Conservation (phyloP, 2,329 filamentous ascomycete genomes). For the Phialophora verrucosa region DNA sequence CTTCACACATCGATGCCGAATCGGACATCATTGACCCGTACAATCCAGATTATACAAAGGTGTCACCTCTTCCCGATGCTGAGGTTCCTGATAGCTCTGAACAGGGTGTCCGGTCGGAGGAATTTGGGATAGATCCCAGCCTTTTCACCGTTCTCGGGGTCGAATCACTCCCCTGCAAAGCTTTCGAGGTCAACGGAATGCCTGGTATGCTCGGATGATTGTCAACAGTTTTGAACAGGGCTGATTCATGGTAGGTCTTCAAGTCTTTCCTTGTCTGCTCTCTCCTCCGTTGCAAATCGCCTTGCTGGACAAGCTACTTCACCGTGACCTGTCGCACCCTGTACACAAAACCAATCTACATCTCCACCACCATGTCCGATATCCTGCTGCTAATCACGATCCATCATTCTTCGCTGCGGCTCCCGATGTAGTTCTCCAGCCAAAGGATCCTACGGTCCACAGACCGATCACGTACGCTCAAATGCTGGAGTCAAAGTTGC, state of each 20-base stretch:
- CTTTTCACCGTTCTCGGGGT: not conserved
- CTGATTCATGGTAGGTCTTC: slow-evolving; percentile 66
- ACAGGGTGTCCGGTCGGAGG: not conserved
- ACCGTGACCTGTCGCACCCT: slow-evolving; percentile 75
- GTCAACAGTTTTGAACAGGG: not conserved
- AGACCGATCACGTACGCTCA: slow-evolving; percentile 72
- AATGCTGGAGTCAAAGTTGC: slow-evolving; percentile 78
- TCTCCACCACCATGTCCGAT: slow-evolving; percentile 75
- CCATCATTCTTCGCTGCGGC: slow-evolving; percentile 62
- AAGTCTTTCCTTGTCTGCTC: slow-evolving; percentile 76
- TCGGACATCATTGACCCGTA: slow-evolving; percentile 63
- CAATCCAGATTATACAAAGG: slow-evolving; percentile 42
- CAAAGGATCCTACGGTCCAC: slow-evolving; percentile 76
- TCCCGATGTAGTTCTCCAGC: slow-evolving; percentile 48
- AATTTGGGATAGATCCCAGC: not conserved
- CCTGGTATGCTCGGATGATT: slow-evolving; percentile 63
- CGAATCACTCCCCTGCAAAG: not conserved
- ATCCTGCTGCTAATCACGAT: slow-evolving; percentile 50
- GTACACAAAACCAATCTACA: slow-evolving; percentile 88
- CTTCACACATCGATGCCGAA: slow-evolving; percentile 45
- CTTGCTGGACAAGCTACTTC: slow-evolving; percentile 75
- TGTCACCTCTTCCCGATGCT: not conserved
- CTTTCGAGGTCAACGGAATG: slow-evolving; percentile 68
- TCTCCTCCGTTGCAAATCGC: slow-evolving; percentile 70
- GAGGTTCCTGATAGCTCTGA: not conserved